Evolutionary conservation across 1,284 basidiomycete species (phyloP).

Genomic region (Tilletia caries): DNA sequence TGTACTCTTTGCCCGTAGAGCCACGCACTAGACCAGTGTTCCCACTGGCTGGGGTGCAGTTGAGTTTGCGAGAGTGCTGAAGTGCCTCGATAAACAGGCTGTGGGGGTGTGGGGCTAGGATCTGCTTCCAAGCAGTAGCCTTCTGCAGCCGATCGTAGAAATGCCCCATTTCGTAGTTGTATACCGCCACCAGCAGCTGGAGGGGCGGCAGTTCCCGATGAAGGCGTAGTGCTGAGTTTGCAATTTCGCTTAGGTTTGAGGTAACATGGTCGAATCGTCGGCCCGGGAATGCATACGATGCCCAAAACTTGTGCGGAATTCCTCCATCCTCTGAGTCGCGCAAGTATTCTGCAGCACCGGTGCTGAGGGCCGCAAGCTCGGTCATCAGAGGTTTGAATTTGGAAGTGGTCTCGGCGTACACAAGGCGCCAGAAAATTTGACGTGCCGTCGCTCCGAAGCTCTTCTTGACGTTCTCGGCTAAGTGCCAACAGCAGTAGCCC

Average conservation of each 20-base stretch:
- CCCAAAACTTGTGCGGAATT: too few relatives aligned
- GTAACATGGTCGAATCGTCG: too few relatives aligned
- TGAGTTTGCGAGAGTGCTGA: neutral
- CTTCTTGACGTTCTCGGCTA: neutral
- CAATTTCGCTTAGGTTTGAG: too few relatives aligned
- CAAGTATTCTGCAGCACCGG: neutral
- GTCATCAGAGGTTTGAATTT: neutral
- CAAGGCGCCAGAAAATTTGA: neutral
- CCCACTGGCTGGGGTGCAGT: neutral
- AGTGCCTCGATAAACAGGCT: neutral
- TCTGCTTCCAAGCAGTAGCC: neutral
- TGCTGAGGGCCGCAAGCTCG: neutral
- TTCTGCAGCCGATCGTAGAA: neutral
- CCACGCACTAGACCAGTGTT: neutral
- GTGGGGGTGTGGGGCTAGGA: neutral
- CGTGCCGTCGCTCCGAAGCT: neutral
- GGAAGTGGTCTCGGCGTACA: neutral
- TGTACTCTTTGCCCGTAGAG: neutral
- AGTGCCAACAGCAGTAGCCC: neutral
- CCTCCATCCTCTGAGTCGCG: too few relatives aligned
- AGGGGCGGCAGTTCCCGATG: too few relatives aligned
- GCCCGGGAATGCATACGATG: too few relatives aligned
- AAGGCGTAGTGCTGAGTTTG: too few relatives aligned
- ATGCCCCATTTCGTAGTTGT: too few relatives aligned
- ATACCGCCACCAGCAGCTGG: too few relatives aligned